Base-by-base conservation (phyloP, 192 early-diverging fungal genomes). In the Radiomyces spectabilis region DNA sequence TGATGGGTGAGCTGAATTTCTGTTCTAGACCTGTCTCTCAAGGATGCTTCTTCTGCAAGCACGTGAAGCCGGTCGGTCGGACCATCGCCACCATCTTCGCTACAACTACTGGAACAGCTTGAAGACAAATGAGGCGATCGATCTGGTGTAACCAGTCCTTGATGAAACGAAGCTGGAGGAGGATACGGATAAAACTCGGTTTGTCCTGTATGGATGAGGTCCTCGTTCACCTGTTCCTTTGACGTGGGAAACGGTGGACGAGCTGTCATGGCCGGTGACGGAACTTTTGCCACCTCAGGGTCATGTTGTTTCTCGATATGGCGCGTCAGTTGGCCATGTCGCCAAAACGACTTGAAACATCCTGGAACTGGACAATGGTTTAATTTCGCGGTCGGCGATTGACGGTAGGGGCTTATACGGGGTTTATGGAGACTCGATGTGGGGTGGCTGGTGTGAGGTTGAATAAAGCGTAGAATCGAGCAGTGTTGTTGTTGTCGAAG, bases 341-440 rank as follows among this genome's bases (percentile, higher is more conserved):
- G 41, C 68, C 68, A 70, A 44, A 63, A 70, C 3, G 61, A 60
- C 39, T 63, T 70, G 39, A 47, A 58, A 49, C 68, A 70, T 15
- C 48, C 40, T 22, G 51, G 34, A 5, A 37, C 39, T 24, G 68
- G 61, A 27, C 68, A 70, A 24, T 57, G 68, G 34, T 70, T 57
- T 10, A 63, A 24, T 29, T 70, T 70, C 9, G 51, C 33, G 5
- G 29, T 38, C 13, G 50, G 41, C 25, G 54, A 53, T 29, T 63
- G 61, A 24, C 49, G 55, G 25, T 58, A 58, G 18, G 64, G 64
- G 18, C 57, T 53, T 12, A 54, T 26, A 41, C 51, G 57, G n/a
- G 18, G 32, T 9, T 25, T 30, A 29, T 38, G n/a, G 32, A 34
- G 9, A 19, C 19, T 16, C 37, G 32, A 27, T 3, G 19, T 24